These are phyloP conservation scores for Crotalaria pallida DNA, from an alignment of 306 rosid species.

Conservation along the genomic window DNA sequence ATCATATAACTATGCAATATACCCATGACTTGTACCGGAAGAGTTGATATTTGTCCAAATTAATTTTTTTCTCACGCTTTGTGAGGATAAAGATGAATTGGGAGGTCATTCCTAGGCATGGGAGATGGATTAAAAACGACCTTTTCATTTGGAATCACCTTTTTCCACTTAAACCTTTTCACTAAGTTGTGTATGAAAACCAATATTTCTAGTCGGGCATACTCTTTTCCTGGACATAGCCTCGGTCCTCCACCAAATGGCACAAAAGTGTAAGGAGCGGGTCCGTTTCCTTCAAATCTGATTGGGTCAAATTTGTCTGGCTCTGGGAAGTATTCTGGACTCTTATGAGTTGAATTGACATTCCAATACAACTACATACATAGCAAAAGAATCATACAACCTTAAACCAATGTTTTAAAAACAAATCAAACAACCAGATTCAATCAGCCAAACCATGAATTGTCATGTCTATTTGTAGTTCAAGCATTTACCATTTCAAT, in stretches of 20 bases:
- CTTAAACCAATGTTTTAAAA: background rate
- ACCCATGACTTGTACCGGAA: background rate
- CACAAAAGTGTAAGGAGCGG: slow-evolving; percentile 76
- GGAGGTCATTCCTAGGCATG: slow-evolving; percentile 64
- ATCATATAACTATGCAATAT: background rate
- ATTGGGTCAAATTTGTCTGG: slow-evolving; percentile 76
- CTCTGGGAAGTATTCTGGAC: slow-evolving; percentile 39
- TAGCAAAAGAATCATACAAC: background rate
- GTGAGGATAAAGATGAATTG: slow-evolving; percentile 70
- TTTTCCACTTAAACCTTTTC: slow-evolving; percentile 65
- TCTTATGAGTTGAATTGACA: slow-evolving; percentile 69
- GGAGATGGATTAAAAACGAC: slow-evolving; percentile 63
- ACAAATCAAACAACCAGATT: too few species aligned
- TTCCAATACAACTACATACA: slow-evolving; percentile 73
- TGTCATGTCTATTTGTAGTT: too few species aligned
- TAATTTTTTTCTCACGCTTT: background rate
- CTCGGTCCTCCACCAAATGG: slow-evolving; percentile 97
- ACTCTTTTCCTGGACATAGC: slow-evolving; percentile 94
- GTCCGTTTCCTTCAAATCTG: slow-evolving; percentile 81
- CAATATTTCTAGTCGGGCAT: slow-evolving; percentile 72
- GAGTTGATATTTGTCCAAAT: background rate
- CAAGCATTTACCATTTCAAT: background rate
- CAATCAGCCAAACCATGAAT: background rate
- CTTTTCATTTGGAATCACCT: slow-evolving; percentile 49
- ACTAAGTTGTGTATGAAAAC: slow-evolving; percentile 85